phyloP scores from a whole-genome alignment of 495 filamentous ascomycete species.

The Cladorrhinum samala region DNA sequence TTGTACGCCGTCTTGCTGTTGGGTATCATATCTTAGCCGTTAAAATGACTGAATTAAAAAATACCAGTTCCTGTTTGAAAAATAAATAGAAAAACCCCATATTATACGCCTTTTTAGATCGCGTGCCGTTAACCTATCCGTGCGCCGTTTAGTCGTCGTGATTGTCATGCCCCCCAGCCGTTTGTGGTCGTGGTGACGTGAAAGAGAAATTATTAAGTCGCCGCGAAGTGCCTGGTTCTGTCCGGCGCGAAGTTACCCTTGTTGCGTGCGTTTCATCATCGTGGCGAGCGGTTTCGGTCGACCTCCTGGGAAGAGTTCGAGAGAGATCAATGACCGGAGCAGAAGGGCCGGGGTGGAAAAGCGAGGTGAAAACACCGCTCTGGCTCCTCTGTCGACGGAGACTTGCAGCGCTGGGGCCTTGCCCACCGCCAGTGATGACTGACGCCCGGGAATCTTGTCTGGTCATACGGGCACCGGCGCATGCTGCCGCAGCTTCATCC shows the following conservation, averaged over 20 bases:
- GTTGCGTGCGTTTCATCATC: conserved; percentile 12
- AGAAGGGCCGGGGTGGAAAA: conserved; percentile 36
- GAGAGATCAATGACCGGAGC: conserved; percentile 8
- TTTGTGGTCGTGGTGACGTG: background rate
- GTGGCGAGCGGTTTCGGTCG: conserved; percentile 4
- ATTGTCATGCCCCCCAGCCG: background rate
- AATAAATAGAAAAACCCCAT: conserved; percentile 4
- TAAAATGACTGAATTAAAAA: too few species aligned
- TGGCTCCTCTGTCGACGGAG: conserved; percentile 18
- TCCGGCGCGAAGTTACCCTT: conserved; percentile 10
- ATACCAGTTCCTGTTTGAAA: too few species aligned
- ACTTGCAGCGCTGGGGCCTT: conserved; percentile 14
- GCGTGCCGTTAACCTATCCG: too few species aligned
- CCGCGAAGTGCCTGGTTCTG: conserved; percentile 6
- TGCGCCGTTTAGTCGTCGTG: background rate
- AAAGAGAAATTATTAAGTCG: background rate
- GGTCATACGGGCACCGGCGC: conserved; percentile 50
- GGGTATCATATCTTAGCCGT: too few species aligned
- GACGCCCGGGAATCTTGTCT: conserved; percentile 51
- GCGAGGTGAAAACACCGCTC: conserved; percentile 26
- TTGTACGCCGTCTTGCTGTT: too few species aligned
- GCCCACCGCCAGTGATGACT: conserved; percentile 21
- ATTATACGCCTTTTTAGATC: too few species aligned
- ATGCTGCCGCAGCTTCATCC: conserved; percentile 56
- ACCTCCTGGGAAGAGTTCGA: conserved; percentile 5